These are phyloP conservation scores for Claviceps monticola DNA, from an alignment of 2,329 filamentous ascomycete genomes.

Conservation along the genomic window DNA sequence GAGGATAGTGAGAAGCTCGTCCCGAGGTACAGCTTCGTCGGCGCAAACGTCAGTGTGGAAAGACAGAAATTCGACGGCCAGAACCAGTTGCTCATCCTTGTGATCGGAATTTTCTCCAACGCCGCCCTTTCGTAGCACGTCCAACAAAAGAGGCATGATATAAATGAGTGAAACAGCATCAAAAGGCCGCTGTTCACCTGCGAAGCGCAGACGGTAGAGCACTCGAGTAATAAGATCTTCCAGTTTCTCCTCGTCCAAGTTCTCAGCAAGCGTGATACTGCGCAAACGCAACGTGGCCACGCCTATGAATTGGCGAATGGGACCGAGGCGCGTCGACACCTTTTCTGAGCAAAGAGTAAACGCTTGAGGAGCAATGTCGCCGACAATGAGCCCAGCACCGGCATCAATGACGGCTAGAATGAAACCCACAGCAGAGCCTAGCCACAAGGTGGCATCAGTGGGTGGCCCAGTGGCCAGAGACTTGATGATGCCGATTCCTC, in stretches of 20 bases:
- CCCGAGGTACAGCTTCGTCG: conserved; percentile 62
- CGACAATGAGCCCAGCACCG: conserved; percentile 69
- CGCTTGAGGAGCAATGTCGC: conserved; percentile 61
- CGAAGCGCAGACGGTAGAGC: conserved; percentile 78
- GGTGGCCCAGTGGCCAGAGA: conserved; percentile 75
- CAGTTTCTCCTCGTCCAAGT: conserved; percentile 66
- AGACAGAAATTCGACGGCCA: conserved; percentile 76
- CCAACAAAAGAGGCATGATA: conserved; percentile 66
- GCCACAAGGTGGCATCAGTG: conserved; percentile 81
- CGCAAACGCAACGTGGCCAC: conserved; percentile 73
- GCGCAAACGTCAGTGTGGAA: conserved; percentile 75
- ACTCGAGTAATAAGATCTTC: conserved; percentile 77
- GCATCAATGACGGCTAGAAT: conserved; percentile 64
- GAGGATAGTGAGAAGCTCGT: conserved; percentile 56
- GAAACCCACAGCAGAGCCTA: conserved; percentile 63
- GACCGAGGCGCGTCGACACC: conserved; percentile 59
- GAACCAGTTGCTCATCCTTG: conserved; percentile 74
- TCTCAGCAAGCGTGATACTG: conserved; percentile 57
- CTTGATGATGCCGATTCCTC: conserved; percentile 75
- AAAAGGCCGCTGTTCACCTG: conserved; percentile 86
- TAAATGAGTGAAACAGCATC: conserved; percentile 82
- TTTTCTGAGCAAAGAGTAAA: conserved; percentile 71
- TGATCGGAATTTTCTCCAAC: conserved; percentile 62
- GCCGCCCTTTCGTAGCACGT: conserved; percentile 66
- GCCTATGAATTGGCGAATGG: conserved; percentile 70